These are phyloP conservation scores for Breviolum minutum DNA, from an alignment of 73 alveolate species.

Conservation along the genomic window DNA sequence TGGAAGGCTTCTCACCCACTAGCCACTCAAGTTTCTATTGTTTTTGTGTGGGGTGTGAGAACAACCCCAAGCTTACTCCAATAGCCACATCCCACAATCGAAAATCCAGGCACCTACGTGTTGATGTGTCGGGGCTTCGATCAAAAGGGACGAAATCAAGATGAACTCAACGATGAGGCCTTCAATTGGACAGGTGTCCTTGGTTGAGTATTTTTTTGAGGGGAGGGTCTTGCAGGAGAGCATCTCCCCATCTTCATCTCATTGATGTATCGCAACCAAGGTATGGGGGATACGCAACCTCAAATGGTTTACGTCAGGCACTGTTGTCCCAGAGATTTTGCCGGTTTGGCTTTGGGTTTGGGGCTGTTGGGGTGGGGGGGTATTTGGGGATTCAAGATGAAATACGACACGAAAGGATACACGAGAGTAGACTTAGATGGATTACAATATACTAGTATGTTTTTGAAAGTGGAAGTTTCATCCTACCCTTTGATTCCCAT, in stretches of 20 bases:
- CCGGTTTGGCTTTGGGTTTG: neutral
- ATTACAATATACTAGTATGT: no score
- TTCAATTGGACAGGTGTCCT: slow-evolving; percentile 63
- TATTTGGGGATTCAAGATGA: no score
- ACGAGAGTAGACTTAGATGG: no score
- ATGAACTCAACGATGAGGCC: slow-evolving; percentile 53
- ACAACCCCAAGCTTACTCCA: no score
- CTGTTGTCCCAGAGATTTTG: no score
- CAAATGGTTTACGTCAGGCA: slow-evolving; percentile 72
- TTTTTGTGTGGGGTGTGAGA: no score
- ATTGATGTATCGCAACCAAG: neutral
- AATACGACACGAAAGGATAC: no score
- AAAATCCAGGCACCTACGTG: slow-evolving; percentile 21
- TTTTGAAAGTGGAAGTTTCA: no score
- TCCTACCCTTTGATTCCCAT: no score
- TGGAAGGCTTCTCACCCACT: neutral
- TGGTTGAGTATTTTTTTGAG: neutral
- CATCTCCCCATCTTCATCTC: neutral
- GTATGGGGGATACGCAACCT: slow-evolving; percentile 83
- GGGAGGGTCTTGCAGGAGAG: neutral
- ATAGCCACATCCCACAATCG: neutral
- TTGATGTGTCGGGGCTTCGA: slow-evolving; percentile 78
- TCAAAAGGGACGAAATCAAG: slow-evolving; percentile 64
- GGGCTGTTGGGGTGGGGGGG: neutral
- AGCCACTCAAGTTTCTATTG: neutral